Evolutionary conservation across 2,329 filamentous ascomycete genomes (phyloP).

Genomic region (Trichoderma cornu-damae): DNA sequence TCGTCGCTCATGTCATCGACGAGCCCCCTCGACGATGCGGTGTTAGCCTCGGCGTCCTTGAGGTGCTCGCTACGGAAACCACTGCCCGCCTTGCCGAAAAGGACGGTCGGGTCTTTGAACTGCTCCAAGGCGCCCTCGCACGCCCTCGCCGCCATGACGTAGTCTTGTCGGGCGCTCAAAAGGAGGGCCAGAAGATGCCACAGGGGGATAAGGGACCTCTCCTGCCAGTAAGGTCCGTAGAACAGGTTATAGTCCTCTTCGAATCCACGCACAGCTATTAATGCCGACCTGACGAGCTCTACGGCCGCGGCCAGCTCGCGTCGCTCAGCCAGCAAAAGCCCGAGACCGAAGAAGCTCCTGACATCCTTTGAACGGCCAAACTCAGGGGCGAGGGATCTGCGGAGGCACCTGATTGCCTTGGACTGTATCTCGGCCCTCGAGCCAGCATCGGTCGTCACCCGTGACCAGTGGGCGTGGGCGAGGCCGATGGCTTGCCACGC

Average conservation of each 20-base stretch:
- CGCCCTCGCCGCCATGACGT: slow-evolving; percentile 69
- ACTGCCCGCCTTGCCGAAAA: slow-evolving; percentile 60
- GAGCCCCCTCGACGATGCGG: slow-evolving; percentile 40
- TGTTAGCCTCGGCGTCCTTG: slow-evolving; percentile 46
- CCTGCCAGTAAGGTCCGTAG: slow-evolving; percentile 53
- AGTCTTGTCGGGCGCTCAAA: slow-evolving; percentile 81
- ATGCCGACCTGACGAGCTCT: slow-evolving; percentile 70
- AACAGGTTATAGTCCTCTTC: slow-evolving; percentile 41
- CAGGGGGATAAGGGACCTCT: slow-evolving; percentile 65
- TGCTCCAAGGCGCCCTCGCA: slow-evolving; percentile 91
- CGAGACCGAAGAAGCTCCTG: slow-evolving; percentile 74
- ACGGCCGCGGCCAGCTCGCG: slow-evolving; percentile 76
- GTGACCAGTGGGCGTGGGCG: slow-evolving; percentile 81
- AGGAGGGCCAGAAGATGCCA: slow-evolving; percentile 90
- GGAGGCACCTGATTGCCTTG: slow-evolving; percentile 70
- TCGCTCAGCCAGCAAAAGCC: slow-evolving; percentile 81
- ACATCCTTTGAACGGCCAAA: slow-evolving; percentile 63
- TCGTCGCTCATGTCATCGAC: slow-evolving; percentile 76
- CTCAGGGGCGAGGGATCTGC: slow-evolving; percentile 64
- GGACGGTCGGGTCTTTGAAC: slow-evolving; percentile 64
- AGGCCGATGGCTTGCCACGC: slow-evolving; percentile 83
- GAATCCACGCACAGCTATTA: slow-evolving; percentile 55
- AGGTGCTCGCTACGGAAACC: slow-evolving; percentile 62
- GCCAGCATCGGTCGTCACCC: slow-evolving; percentile 69
- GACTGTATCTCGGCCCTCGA: slow-evolving; percentile 67